Percentiles rank a stretch among this genome's conserved stretches.
These are phyloP conservation scores for Sugiyamaella castrensis DNA, from an alignment of 1,139 yeast species.

Conservation along the genomic window DNA sequence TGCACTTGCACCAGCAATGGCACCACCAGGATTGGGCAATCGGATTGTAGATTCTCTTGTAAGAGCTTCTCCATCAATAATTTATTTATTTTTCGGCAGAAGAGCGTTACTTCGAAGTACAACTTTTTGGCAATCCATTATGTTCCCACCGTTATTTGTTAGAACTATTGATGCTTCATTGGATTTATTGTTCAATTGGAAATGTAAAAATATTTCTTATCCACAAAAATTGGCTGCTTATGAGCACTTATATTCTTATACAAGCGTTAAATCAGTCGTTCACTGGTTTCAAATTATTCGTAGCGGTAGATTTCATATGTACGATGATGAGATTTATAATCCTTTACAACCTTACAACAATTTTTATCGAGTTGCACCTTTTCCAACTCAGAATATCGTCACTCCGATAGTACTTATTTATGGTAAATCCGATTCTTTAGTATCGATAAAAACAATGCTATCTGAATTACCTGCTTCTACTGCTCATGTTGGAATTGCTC, in stretches of 20 bases:
- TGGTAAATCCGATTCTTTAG: constrained; percentile 78
- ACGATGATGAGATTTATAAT: constrained; percentile 54
- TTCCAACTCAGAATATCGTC: constrained; percentile 61
- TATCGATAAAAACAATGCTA: constrained; percentile 74
- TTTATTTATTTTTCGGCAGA: constrained; percentile 73
- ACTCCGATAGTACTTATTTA: constrained; percentile 74
- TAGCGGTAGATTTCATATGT: constrained; percentile 82
- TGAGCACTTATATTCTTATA: constrained; percentile 82
- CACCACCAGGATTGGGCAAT: constrained; percentile 82
- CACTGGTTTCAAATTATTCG: constrained; percentile 96
- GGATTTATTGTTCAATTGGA: constrained; percentile 73
- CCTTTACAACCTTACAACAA: constrained; percentile 25
- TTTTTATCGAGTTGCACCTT: constrained; percentile 58
- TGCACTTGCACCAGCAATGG: constrained; percentile 91
- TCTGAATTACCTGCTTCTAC: constrained; percentile 49
- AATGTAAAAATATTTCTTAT: constrained; percentile 60
- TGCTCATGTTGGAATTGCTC: constrained; percentile 44
- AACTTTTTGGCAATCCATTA: constrained; percentile 74
- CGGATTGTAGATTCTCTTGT: constrained; percentile 71
- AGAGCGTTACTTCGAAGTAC: constrained; percentile 73
- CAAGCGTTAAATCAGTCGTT: constrained; percentile 87
- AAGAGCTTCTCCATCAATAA: constrained; percentile 72
- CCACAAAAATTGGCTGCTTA: constrained; percentile 74
- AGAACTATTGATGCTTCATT: constrained; percentile 69
- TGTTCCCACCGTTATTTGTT: constrained; percentile 80